Evolutionary conservation across 768 basidiomycete species (phyloP).

Genomic region (Leccinum olivaceopallidum): DNA sequence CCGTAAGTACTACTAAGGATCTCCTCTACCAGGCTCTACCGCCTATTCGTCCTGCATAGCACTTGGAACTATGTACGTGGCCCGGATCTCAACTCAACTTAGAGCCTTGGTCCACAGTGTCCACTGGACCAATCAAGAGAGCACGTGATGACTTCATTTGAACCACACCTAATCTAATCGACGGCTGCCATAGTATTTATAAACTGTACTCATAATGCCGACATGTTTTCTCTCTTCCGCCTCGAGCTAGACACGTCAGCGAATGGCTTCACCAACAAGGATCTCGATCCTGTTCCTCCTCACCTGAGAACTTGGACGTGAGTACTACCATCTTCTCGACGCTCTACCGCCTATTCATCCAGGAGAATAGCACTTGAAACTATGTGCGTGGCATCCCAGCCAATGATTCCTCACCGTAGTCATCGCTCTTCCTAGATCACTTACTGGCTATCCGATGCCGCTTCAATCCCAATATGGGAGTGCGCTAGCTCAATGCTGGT

Average conservation of each 20-base stretch:
- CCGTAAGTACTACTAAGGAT: not conserved
- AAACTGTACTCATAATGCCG: not conserved
- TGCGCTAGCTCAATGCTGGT: conserved; percentile 76
- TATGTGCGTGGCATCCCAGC: conserved; percentile 60
- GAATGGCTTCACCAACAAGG: conserved; percentile 66
- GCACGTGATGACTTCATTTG: conserved; percentile 22
- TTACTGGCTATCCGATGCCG: conserved; percentile 32
- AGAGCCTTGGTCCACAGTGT: conserved; percentile 8
- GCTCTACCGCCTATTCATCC: not conserved
- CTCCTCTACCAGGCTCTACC: not conserved
- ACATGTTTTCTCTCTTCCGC: not conserved
- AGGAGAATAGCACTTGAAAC: conserved; percentile 47
- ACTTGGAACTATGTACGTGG: conserved; percentile 68
- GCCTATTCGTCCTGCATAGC: conserved; percentile 9
- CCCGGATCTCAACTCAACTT: conserved; percentile 29
- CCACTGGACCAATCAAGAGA: conserved; percentile 5
- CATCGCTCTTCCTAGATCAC: conserved; percentile 14
- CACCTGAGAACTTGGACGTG: conserved; percentile 62
- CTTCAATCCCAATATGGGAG: conserved; percentile 26
- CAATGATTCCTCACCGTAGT: conserved; percentile 28
- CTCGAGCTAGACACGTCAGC: conserved; percentile 35
- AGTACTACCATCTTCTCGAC: conserved; percentile 1
- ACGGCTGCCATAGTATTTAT: not conserved
- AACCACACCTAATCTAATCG: conserved; percentile 18
- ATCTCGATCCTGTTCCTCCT: conserved; percentile 74